These are phyloP conservation scores for Dactylellina drechsleri DNA, from an alignment of 2,329 filamentous ascomycete species.

Conservation along the genomic window DNA sequence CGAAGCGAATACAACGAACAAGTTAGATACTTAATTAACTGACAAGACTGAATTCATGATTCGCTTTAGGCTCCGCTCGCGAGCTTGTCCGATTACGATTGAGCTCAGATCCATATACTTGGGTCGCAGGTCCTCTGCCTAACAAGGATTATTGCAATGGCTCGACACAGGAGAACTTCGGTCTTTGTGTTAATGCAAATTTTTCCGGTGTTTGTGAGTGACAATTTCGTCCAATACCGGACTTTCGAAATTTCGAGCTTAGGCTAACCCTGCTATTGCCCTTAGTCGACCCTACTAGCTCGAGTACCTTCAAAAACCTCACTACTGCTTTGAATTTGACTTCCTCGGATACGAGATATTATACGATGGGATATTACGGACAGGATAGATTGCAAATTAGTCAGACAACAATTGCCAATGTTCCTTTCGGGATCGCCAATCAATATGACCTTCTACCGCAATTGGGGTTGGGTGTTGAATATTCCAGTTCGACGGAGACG, in stretches of 20 bases:
- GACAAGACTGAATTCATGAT: too few relatives aligned
- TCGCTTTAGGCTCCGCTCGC: constrained; percentile 33
- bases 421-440: constrained; percentile 44
- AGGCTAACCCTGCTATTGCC: neutral
- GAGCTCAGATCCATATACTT: constrained; percentile 51
- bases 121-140: constrained; percentile 40
- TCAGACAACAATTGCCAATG: constrained; percentile 47
- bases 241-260: neutral
- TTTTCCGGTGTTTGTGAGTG: constrained; percentile 50
- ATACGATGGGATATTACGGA: constrained; percentile 46
- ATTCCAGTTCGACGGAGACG: constrained; percentile 33
- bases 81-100: constrained; percentile 43
- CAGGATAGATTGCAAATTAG: constrained; percentile 44
- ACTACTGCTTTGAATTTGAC: constrained; percentile 24
- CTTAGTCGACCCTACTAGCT: constrained; percentile 23
- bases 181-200: constrained; percentile 34
- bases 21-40: too few relatives aligned
- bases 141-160: constrained; percentile 35
- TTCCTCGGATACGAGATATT: constrained; percentile 44
- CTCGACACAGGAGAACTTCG: constrained; percentile 16
- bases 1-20: constrained; percentile 6
- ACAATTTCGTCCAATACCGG: neutral
- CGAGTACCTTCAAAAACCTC: constrained; percentile 42
- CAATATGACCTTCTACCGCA: constrained; percentile 35
- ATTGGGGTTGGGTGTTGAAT: constrained; percentile 44